Evolutionary conservation across 2,329 filamentous ascomycete genomes (phyloP), one percentile per base, ranked within the genome.

Genomic region (Fusarium begoniae): DNA sequence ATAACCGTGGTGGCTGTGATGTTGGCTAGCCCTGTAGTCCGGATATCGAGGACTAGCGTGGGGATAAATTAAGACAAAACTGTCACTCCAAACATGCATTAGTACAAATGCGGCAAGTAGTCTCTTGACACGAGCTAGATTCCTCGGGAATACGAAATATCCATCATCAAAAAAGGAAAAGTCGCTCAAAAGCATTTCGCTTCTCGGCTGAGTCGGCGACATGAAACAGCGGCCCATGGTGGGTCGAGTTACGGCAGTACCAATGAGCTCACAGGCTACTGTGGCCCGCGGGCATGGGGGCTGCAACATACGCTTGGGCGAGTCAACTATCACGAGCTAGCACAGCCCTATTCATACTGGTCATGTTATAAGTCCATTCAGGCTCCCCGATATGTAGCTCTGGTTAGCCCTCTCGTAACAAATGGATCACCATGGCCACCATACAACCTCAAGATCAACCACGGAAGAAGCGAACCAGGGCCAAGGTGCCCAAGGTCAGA

Each of bases 381-480:
- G 13, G 22, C 30, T 24, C 35, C 57, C n/a, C n/a, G 17, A 26
- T 8, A 41, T 60, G 35, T 32, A 40, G 26, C 35, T 54, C 45
- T 54, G 57, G 57, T 60, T 41, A 60, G 57, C 45, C 30, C 18
- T 35, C 57, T 60, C 57, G 57, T 54, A 54, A 54, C 57, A 54
- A 68, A 53, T 40, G 26, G 18, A 17, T 35, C 40, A 38, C 22
- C 12, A 68, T 68, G 66, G 35, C 62, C 32, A 51, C 54, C 22
- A 35, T 22, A 32, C 41, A 66, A 38, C 30, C 38, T 41, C 61
- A 66, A 15, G 51, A 51, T 40, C 26, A n/a, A 40, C 63, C 54
- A 44, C 66, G 63, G 18, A 69, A 53, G 65, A 71, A 60, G 60
- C 54, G 69, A 56, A 71, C 69, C 26, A 70, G 66, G 26, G 66